A percentile compares a stretch with the other conserved stretches of the same genome.
Evolutionary conservation across 257 asterid species (phyloP).

Genomic region (Salvia splendens): DNA sequence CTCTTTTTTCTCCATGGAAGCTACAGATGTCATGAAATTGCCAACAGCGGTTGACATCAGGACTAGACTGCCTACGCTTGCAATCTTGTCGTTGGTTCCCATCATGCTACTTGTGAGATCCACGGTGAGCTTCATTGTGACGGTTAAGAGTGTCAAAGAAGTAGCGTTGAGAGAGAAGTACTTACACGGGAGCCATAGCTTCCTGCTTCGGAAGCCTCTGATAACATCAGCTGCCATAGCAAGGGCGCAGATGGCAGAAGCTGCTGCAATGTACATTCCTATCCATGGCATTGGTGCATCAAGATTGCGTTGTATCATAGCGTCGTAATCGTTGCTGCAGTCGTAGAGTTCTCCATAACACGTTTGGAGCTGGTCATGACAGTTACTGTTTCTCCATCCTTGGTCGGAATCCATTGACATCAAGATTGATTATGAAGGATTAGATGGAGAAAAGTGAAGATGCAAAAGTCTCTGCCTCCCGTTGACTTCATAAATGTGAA

Average conservation of each 20-base stretch:
- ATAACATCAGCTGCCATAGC: constrained; percentile 33
- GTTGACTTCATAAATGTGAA: no score
- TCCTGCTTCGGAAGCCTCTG: constrained; percentile 26
- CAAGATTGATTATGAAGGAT: no score
- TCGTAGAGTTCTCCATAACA: no score
- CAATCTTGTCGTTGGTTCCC: constrained; percentile 1
- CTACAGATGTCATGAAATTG: constrained; percentile 30
- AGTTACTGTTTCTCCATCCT: no score
- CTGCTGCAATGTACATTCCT: constrained; percentile 38
- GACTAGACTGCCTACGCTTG: constrained; percentile 23
- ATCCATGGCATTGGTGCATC: constrained; percentile 31
- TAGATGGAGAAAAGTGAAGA: no score
- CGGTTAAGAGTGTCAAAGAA: constrained; percentile 32
- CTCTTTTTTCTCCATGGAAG: constrained; percentile 31
- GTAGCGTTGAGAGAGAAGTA: constrained; percentile 35
- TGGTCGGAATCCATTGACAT: no score
- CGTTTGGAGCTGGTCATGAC: no score
- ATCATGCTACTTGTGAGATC: constrained; percentile 31
- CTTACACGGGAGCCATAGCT: constrained; percentile 38
- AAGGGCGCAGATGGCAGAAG: constrained; percentile 29
- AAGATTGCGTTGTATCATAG: not conserved
- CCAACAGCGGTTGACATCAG: constrained; percentile 30
- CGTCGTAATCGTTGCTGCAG: not conserved
- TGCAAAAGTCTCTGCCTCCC: no score
- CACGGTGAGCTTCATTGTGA: constrained; percentile 34